A percentile compares a stretch with the other conserved stretches of the same genome.
These are phyloP conservation scores for Collariella sp. DNA, from an alignment of 495 filamentous ascomycete species.

Conservation along the genomic window DNA sequence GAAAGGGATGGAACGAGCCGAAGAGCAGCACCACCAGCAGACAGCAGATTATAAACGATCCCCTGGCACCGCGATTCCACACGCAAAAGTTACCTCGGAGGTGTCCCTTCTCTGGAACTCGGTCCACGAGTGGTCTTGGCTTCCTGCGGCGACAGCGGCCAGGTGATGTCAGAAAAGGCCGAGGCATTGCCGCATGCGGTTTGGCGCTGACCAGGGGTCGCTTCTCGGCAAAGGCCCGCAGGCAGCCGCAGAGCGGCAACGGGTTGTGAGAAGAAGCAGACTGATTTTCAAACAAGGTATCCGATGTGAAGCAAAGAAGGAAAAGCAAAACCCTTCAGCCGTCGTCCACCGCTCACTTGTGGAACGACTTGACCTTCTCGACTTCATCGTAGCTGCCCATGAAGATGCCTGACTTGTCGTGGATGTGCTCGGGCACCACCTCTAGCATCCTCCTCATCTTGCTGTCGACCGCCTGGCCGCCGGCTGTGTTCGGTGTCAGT, in stretches of 20 bases:
- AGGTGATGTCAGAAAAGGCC: slow-evolving; percentile 33
- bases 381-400: slow-evolving; percentile 91
- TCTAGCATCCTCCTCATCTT: slow-evolving; percentile 82
- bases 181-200: slow-evolving; percentile 28
- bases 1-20: neutral
- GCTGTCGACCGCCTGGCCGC: slow-evolving; percentile 84
- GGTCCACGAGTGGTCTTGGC: slow-evolving; percentile 4
- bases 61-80: slow-evolving; percentile 8
- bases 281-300: neutral
- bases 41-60: slow-evolving; percentile 6
- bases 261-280: neutral
- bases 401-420: slow-evolving; percentile 93
- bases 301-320: neutral
- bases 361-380: slow-evolving; percentile 78
- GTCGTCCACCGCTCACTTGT: slow-evolving; percentile 25
- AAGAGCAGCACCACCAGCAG: neutral
- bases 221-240: neutral
- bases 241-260: too few species aligned
- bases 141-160: slow-evolving; percentile 9
- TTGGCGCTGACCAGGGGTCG: slow-evolving; percentile 23
- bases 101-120: slow-evolving; percentile 1
- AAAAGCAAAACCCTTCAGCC: neutral
- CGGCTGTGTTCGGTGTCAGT: too few species aligned
- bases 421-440: slow-evolving; percentile 85
- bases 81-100: neutral